These are phyloP conservation scores for Nephelium lappaceum DNA, from an alignment of 345 rosid genomes.

Conservation along the genomic window DNA sequence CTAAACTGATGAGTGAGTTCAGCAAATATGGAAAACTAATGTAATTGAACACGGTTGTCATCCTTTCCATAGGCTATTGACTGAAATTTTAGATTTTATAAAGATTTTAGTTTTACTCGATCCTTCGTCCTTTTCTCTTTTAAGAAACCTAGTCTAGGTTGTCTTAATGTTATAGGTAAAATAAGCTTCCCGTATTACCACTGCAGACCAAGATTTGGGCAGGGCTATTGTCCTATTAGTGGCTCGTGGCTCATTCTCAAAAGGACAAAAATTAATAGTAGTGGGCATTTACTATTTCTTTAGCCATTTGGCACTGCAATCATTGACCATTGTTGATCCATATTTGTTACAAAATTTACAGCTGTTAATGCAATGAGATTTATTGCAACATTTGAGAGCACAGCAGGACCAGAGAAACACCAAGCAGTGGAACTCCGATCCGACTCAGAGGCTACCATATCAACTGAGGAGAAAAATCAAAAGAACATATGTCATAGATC, in stretches of 20 bases:
- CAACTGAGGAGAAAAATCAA: too few relatives aligned
- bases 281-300: not conserved
- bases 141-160: not conserved
- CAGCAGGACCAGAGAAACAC: constrained; percentile 81
- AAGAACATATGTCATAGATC: too few relatives aligned
- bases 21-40: too few relatives aligned
- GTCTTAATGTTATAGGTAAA: not conserved
- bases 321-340: not conserved
- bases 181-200: not conserved
- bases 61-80: too few relatives aligned
- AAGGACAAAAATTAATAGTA: not conserved
- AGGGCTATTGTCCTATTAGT: not conserved
- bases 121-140: not conserved
- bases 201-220: not conserved
- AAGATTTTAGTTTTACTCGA: too few relatives aligned
- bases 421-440: constrained; percentile 86
- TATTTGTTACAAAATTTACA: constrained; percentile 33
- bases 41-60: too few relatives aligned
- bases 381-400: constrained; percentile 79
- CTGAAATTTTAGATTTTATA: too few relatives aligned
- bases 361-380: constrained; percentile 89
- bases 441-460: too few relatives aligned
- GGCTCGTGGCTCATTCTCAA: not conserved
- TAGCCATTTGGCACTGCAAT: not conserved
- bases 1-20: too few relatives aligned